Evolutionary conservation across 1,284 basidiomycete species (phyloP), one percentile per base, ranked within the genome.

Genomic region (Phaffia rhodozyma): DNA sequence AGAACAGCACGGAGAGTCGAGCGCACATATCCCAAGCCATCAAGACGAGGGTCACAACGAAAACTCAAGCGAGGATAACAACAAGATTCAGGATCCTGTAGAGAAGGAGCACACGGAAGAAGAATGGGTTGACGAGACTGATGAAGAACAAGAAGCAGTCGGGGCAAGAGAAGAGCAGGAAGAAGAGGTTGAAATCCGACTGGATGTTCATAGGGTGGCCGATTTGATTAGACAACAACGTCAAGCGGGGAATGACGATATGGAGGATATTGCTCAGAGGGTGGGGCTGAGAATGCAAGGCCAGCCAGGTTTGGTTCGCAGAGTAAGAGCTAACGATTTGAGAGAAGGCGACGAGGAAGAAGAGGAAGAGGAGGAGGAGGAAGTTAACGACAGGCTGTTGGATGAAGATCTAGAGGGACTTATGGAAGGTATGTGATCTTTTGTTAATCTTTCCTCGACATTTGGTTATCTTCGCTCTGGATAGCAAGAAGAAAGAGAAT

Each of bases 331-430:
- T 25, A 23, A 25, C 23, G 29, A 34, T 29, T 7, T 5, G 20
- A 7, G 34, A n/a, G 57, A 63, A 9, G 50, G 25, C 1, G 56
- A 59, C 1, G 50, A 47, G 27, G 62, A 50, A 20, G 30, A 52
- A 43, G 29, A 32, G 23, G 63, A 58, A 18, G 58, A 60, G 2
- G 55, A 57, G 29, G 25, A 50, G 13, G 61, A 57, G 49, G 61
- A 34, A 20, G 55, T 34, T 20, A 53, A 60, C 11, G 61, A 51
- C 21, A 32, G 56, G n/a, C 25, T 63, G 49, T 23, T 63, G 32
- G 55, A 57, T 29, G 61, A 63, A 55, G 61, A 63, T 43, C 32
- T 63, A 7, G 61, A 63, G 9, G 61, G 61, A 16, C 32, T 65
- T 32, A 25, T 65, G 9, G 63, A 65, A 48, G 58, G 58, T 60